phyloP scores from a whole-genome alignment of 2,329 filamentous ascomycete genomes.

The Exserohilum turcica region DNA sequence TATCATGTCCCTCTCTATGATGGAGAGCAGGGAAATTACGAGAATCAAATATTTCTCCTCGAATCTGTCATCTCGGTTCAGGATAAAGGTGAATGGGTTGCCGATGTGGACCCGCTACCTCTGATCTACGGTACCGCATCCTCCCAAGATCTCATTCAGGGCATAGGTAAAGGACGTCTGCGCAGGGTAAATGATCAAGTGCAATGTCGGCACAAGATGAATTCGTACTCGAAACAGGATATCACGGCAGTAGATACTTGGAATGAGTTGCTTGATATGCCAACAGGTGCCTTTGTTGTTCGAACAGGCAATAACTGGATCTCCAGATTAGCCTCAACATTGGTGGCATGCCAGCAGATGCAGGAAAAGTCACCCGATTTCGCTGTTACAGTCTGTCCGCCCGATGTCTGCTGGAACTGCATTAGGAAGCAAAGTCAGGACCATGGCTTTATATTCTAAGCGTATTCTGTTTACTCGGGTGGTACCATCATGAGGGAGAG shows the following conservation, averaged over 20 bases:
- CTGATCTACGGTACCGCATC: neutral
- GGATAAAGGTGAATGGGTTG: constrained; percentile 4
- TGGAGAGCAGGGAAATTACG: neutral
- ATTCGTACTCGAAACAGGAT: neutral
- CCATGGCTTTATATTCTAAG: neutral
- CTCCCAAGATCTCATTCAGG: too few relatives aligned
- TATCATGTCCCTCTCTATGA: neutral
- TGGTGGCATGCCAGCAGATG: neutral
- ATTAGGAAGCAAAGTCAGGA: too few relatives aligned
- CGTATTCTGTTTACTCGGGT: too few relatives aligned
- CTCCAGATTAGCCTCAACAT: neutral
- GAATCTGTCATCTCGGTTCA: constrained; percentile 3
- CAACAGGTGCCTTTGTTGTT: neutral
- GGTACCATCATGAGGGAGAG: too few relatives aligned
- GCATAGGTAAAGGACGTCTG: too few relatives aligned
- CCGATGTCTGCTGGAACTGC: neutral
- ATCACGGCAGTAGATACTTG: neutral
- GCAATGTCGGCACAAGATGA: neutral
- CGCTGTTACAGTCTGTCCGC: neutral
- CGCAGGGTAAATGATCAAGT: neutral
- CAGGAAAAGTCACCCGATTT: neutral
- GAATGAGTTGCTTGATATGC: neutral
- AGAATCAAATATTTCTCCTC: neutral
- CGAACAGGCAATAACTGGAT: neutral
- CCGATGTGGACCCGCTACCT: neutral